phyloP scores from a whole-genome alignment of 768 basidiomycete species.

The Mycena albidolilacea region DNA sequence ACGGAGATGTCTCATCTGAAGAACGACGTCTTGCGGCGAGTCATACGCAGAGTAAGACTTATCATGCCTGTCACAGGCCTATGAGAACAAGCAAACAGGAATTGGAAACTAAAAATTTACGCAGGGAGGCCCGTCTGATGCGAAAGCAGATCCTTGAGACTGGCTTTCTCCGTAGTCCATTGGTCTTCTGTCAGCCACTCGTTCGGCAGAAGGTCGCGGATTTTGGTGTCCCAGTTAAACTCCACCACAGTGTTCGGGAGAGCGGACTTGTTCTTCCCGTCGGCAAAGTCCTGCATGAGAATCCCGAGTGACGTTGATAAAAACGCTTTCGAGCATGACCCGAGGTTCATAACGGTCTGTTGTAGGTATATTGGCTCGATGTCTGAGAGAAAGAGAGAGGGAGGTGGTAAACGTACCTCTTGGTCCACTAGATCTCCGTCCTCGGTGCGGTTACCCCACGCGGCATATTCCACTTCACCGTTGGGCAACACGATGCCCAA shows the following conservation, averaged over 20 bases:
- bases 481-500: slow-evolving; percentile 29
- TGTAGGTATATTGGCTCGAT: background rate
- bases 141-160: slow-evolving; percentile 53
- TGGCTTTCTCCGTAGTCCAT: slow-evolving; percentile 55
- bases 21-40: slow-evolving; percentile 43
- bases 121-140: slow-evolving; percentile 55
- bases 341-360: slow-evolving; percentile 57
- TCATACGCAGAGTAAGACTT: slow-evolving; percentile 44
- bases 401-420: slow-evolving; percentile 47
- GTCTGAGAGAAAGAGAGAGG: background rate
- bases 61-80: slow-evolving; percentile 46
- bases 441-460: slow-evolving; percentile 55
- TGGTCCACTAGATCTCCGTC: slow-evolving; percentile 47
- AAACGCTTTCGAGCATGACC: slow-evolving; percentile 59
- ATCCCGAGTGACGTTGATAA: slow-evolving; percentile 55
- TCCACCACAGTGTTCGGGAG: slow-evolving; percentile 49
- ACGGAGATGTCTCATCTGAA: slow-evolving; percentile 46
- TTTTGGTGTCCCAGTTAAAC: slow-evolving; percentile 54
- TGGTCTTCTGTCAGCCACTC: slow-evolving; percentile 60
- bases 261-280: slow-evolving; percentile 51
- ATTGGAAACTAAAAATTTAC: slow-evolving; percentile 35
- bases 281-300: slow-evolving; percentile 58
- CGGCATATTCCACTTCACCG: slow-evolving; percentile 46
- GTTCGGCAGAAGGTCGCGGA: slow-evolving; percentile 54
- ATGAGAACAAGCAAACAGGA: background rate